Evolutionary conservation across 1,139 yeast species (phyloP).

Genomic region (Debaryomyces psychrophilus): DNA sequence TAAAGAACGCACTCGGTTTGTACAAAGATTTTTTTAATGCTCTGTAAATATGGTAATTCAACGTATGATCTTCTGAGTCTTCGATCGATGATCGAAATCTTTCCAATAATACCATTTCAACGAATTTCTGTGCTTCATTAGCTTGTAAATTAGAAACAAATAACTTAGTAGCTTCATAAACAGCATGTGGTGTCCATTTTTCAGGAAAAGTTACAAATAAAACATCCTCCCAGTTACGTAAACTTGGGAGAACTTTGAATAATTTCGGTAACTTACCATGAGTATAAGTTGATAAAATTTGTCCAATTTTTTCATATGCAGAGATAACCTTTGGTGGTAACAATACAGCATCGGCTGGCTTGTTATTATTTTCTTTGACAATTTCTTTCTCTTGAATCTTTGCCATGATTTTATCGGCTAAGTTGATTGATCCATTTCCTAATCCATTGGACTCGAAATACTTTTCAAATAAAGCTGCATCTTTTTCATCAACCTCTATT

Average conservation of each 20-base stretch:
- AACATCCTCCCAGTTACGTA: conserved; percentile 94
- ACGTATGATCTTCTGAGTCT: conserved; percentile 66
- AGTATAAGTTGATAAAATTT: conserved; percentile 83
- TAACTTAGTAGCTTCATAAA: conserved; percentile 90
- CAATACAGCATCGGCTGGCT: conserved; percentile 56
- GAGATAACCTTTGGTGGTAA: conserved; percentile 95
- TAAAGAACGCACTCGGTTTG: conserved; percentile 97
- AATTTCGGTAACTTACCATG: conserved; percentile 95
- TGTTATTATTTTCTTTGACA: conserved; percentile 26
- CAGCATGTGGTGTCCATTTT: conserved; percentile 95
- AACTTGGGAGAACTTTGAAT: conserved; percentile 90
- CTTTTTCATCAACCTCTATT: conserved; percentile 67
- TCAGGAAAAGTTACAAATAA: conserved; percentile 90
- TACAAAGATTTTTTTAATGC: conserved; percentile 89
- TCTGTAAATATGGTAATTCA: conserved; percentile 90
- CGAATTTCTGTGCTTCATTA: conserved; percentile 84
- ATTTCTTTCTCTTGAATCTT: conserved; percentile 76
- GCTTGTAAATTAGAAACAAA: conserved; percentile 90
- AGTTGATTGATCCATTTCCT: conserved; percentile 56
- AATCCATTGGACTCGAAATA: conserved; percentile 50
- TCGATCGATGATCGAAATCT: conserved; percentile 84
- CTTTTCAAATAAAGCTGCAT: conserved; percentile 69
- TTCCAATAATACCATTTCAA: conserved; percentile 74
- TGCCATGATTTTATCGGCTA: conserved; percentile 92
- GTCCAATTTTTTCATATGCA: conserved; percentile 91